Evolutionary conservation across 1,284 basidiomycete species (phyloP), one percentile per base, ranked within the genome.

Genomic region (Sparassis latifolia): DNA sequence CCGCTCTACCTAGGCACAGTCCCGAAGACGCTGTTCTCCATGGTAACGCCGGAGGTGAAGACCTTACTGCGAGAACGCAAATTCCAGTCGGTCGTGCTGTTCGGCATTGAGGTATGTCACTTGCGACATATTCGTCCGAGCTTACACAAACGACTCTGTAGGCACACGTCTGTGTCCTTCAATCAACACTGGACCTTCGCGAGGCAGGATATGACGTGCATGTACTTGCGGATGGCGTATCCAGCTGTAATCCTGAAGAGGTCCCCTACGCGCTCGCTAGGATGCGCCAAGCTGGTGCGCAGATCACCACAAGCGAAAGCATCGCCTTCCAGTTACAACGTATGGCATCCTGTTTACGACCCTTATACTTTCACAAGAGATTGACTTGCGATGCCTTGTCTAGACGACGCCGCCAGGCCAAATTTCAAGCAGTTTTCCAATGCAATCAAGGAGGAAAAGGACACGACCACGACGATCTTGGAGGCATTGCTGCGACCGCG

Each of bases 111-210:
- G 73, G 89, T 86, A 51, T 38, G 75, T 55, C 9, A 6, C 7
- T 37, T 12, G 35, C 12, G 12, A 37, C 35, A 37, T 37, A 7
- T 6, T 51, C 4, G 12, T 20, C 37, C 38, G 44, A 33, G 27
- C 42, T 29, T 30, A 5, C 3, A n/a, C 4, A 7, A n/a, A 12
- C 28, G 12, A 20, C 12, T 27, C 27, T 28, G 45, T 10, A 2
- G n/a, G 12, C 20, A 2, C 94, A 97, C 60, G 84, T 97, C 52
- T 97, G 94, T 62, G 82, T 97, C 6, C 75, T 91, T 3, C 92
- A 95, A 69, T 89, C 89, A 0, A 76, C 85, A 0, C 71, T 92
- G 5, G 82, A 87, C 51, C 73, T 92, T 28, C 67, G 86, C 28
- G 66, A 71, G 20, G 67, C 57, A 44, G 77, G 71, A 9, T 81